A percentile compares a stretch with the other conserved stretches of the same genome.
Evolutionary conservation across 148 eudicot genomes (phyloP).

Genomic region (Rhododendron vialii): DNA sequence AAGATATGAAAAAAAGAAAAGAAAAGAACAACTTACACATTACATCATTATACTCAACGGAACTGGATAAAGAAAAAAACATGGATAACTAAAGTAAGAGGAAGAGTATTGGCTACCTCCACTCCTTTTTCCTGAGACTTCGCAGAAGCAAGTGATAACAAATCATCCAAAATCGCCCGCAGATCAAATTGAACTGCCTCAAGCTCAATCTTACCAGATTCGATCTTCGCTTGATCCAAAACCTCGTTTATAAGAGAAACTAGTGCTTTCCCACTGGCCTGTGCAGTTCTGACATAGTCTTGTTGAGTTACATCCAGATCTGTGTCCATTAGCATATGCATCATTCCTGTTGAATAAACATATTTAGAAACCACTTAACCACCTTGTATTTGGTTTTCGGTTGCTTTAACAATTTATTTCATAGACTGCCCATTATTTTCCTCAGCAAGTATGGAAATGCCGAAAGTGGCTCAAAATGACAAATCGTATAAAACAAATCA

Average conservation of each 20-base stretch:
- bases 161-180: constrained; percentile 81
- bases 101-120: constrained; percentile 51
- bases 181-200: constrained; percentile 81
- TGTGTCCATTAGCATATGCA: constrained; percentile 95
- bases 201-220: constrained; percentile 89
- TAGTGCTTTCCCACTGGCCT: constrained; percentile 92
- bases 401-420: not conserved
- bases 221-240: constrained; percentile 97
- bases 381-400: not conserved
- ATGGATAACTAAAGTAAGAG: not conserved
- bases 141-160: constrained; percentile 85
- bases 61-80: not conserved
- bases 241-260: constrained; percentile 95
- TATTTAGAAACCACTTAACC: not conserved
- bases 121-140: constrained; percentile 94
- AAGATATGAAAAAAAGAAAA: not conserved
- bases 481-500: not conserved
- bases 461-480: not conserved
- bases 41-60: not conserved
- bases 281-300: constrained; percentile 94
- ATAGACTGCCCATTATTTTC: not conserved
- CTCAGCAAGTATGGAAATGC: not conserved
- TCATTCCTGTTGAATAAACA: constrained; percentile 59
- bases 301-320: constrained; percentile 86
- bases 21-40: not conserved